Base-by-base conservation (phyloP, 331 rosid species). In the Stylosanthes scabra region DNA sequence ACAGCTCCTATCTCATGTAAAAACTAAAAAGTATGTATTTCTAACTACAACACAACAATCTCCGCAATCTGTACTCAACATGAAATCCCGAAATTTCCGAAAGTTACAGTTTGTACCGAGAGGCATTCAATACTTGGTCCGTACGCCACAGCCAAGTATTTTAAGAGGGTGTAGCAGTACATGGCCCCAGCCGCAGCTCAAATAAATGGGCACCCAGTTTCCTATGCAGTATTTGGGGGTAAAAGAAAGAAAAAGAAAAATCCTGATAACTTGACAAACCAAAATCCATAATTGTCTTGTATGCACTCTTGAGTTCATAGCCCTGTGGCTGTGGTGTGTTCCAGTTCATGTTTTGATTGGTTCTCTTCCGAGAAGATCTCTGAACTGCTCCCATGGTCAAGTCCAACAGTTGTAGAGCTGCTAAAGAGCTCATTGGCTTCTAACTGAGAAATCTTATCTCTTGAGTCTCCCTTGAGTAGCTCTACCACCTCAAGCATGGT, bases 401-500 rank as follows among this genome's bases (percentile, higher is more conserved):
- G 50, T 59, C 86, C 88, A 9, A 46, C 75, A 40, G 67, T 70
- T 39, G 47, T 74, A 46, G 80, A 80, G 28, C 27, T 80, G 65
- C 69, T 80, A 71, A 91, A 91, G 10, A 87, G 80, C 74, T 89
- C 96, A 76, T 81, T 75, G 39, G 79, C 77, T 71, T 89, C 96
- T 46, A 91, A 54, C 66, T 83, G 78, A 50, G 83, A 69, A 8
- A 87, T 29, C 71, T 84, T 86, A 68, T 86, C 97, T 62, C 84
- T 81, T 2, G 88, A 83, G 61, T 79, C 89, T 72, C 94, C 96
- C 76, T 86, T 90, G 45, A 92, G 85, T 5, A 92, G 74, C 31
- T 90, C 92, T 51, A 90, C 78, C 78, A 86, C 97, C 78, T 92
- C 89, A 51, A 88, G 80, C 84, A 90, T 88, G 9, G 84, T 86